Percentiles rank a stretch among this genome's conserved stretches.
Evolutionary conservation across 768 basidiomycete species (phyloP).

Genomic region (Mycena indigotica): DNA sequence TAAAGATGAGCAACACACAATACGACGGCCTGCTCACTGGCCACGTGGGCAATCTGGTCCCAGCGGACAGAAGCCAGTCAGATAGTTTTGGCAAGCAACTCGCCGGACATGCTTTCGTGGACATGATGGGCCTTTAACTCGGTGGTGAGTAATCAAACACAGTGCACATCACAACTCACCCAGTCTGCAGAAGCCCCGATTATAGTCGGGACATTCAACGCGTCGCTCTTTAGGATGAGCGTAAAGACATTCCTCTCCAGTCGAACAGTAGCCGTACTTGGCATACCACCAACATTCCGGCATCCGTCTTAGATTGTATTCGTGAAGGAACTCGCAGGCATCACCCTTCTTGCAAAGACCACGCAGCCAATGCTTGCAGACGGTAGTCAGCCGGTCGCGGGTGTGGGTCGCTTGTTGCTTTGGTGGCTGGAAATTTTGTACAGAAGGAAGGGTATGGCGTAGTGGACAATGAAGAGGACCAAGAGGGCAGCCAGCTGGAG

Average conservation of each 20-base stretch:
- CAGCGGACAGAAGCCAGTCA: slow-evolving; percentile 91
- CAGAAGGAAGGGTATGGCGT: slow-evolving; percentile 87
- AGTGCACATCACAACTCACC: too few relatives aligned
- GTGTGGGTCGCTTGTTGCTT: slow-evolving; percentile 82
- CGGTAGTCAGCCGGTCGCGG: slow-evolving; percentile 78
- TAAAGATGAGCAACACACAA: too few relatives aligned
- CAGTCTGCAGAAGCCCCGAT: slow-evolving; percentile 91
- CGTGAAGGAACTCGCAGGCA: slow-evolving; percentile 97
- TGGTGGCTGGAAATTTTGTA: slow-evolving; percentile 87
- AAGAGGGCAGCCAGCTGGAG: slow-evolving; percentile 84
- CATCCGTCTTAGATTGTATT: slow-evolving; percentile 97
- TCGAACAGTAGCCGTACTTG: slow-evolving; percentile 95
- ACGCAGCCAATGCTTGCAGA: slow-evolving; percentile 98
- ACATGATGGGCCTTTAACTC: slow-evolving; percentile 71
- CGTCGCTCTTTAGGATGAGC: slow-evolving; percentile 91
- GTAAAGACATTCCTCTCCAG: slow-evolving; percentile 97
- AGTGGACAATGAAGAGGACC: slow-evolving; percentile 91
- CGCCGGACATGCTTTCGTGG: slow-evolving; percentile 91
- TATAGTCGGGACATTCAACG: slow-evolving; percentile 94
- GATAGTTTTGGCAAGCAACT: slow-evolving; percentile 86
- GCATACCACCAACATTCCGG: slow-evolving; percentile 99
- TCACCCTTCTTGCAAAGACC: slow-evolving; percentile 98
- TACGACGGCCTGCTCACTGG: too few relatives aligned
- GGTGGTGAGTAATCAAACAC: too few relatives aligned
- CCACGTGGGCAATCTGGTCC: slow-evolving; percentile 89